Evolutionary conservation across 2,329 filamentous ascomycete genomes (phyloP).

Genomic region (Berkeleyomyces basicola): DNA sequence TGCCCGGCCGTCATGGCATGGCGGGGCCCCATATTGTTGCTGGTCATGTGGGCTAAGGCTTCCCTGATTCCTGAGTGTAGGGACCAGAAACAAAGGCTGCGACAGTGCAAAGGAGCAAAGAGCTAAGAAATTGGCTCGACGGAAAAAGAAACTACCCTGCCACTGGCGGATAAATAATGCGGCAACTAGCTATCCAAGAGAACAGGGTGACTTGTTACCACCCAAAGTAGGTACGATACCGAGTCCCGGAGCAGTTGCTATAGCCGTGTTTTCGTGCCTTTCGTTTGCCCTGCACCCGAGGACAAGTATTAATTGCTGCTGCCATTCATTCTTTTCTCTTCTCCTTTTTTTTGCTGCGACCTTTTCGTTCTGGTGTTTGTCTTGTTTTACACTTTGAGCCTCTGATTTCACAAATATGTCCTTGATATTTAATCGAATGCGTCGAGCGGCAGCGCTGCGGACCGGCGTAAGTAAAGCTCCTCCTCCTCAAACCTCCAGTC

Average conservation of each 20-base stretch:
- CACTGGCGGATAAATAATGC: background rate
- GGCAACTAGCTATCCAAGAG: background rate
- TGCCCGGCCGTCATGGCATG: too few species aligned
- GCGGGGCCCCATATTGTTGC: background rate
- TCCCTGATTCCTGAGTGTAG: background rate
- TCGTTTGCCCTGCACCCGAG: background rate
- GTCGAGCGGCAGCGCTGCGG: background rate
- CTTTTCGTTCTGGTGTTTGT: background rate
- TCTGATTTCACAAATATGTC: background rate
- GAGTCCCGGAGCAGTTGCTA: background rate
- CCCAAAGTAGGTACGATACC: background rate
- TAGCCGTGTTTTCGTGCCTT: slow-evolving; percentile 1
- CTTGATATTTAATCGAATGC: background rate
- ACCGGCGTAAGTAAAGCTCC: background rate
- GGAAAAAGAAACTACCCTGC: slow-evolving; percentile 5
- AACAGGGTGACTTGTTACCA: background rate
- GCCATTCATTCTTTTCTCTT: background rate
- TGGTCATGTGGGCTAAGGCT: background rate
- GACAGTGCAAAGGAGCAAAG: too few species aligned
- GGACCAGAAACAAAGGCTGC: background rate
- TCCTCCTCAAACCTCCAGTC: too few species aligned
- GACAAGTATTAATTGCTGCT: background rate
- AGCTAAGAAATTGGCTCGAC: too few species aligned
- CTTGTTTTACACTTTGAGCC: background rate
- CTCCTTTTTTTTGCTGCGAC: background rate